Base-by-base conservation (phyloP, 2,329 filamentous ascomycete species). In the Xylariaceae sp. region DNA sequence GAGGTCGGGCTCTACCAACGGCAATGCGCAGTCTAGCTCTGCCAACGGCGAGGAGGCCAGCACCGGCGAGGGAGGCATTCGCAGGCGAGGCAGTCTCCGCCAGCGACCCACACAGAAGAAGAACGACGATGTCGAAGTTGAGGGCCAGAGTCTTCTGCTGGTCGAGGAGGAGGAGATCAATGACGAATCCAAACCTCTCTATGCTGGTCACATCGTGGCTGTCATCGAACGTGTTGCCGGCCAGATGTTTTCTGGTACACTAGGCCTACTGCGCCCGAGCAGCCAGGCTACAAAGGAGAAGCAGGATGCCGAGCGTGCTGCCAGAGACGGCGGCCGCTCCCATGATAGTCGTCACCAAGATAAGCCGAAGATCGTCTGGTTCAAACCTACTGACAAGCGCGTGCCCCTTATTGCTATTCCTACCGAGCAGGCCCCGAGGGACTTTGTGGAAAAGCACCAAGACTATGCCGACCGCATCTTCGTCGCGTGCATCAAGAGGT, bases 341-440 rank as follows among this genome's bases (percentile, higher is more conserved):
- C 80, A 92, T 45, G 85, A 89, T 41, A 80, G 83, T 45, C 85
- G 89, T 34, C 77, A 85, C 43, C 88, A 93, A 57, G 92, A 98
- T 45, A 95, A 95, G 65, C 92, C 92, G 43, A 98, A 98, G 78
- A 98, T 98, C 63, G 92, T 98, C 26, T 98, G 92, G 92, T 98
- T 98, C 70, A 98, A 98, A 71, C 92, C 92, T 38, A 98, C 92
- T 1, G 92, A 98, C 65, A 96, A 98, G 75, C 87, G 92, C 55
- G 92, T 98, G 30, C 92, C 92, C 31, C 71, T 98, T 46, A 98
- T 98, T 60, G 92, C 92, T 34, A 98, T 98, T 45, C 92, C 92
- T 2, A 98, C 92, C 3, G 92, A 98, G 60, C 92, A 98, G 64
- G 92, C 92, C 7, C 92, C 92, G 14, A 83, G 88, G 22, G 92